These are phyloP conservation scores for Kuraishia hungarica DNA, from an alignment of 805 yeast species.

Conservation along the genomic window DNA sequence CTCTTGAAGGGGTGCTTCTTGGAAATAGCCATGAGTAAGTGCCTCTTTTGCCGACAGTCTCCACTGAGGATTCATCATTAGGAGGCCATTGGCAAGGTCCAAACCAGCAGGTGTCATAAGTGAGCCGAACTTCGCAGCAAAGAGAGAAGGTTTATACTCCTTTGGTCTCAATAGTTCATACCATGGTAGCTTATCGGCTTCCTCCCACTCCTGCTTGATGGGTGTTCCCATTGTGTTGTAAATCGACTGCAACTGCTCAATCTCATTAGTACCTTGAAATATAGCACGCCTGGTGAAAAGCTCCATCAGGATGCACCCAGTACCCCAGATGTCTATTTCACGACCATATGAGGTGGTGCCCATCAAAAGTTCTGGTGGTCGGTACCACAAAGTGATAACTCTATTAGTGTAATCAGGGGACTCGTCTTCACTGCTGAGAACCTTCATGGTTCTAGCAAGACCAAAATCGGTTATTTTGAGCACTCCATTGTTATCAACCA, in stretches of 20 bases:
- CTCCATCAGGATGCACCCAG: constrained; percentile 86
- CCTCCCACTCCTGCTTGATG: constrained; percentile 64
- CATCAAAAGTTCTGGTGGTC: constrained; percentile 89
- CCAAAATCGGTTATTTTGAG: constrained; percentile 79
- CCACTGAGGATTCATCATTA: constrained; percentile 58
- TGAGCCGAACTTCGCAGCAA: constrained; percentile 31
- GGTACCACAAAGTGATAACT: constrained; percentile 93
- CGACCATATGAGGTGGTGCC: constrained; percentile 88
- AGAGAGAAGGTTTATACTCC: constrained; percentile 25
- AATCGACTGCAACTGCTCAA: constrained; percentile 71
- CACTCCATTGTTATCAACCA: constrained; percentile 53
- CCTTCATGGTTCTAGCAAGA: constrained; percentile 67
- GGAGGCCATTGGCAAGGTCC: constrained; percentile 54
- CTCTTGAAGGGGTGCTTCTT: constrained; percentile 57
- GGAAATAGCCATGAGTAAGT: constrained; percentile 61
- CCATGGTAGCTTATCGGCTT: constrained; percentile 80
- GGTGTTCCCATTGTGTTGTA: constrained; percentile 89
- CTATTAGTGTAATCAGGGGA: constrained; percentile 85
- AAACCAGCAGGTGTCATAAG: constrained; percentile 45
- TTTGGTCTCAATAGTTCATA: constrained; percentile 73
- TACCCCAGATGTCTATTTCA: constrained; percentile 95
- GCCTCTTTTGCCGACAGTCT: constrained; percentile 69
- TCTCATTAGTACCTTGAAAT: constrained; percentile 85
- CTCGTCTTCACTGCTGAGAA: constrained; percentile 33
- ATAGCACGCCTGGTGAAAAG: constrained; percentile 65